Base-by-base conservation (phyloP, 257 asterid species). In the Plantago elongata region DNA sequence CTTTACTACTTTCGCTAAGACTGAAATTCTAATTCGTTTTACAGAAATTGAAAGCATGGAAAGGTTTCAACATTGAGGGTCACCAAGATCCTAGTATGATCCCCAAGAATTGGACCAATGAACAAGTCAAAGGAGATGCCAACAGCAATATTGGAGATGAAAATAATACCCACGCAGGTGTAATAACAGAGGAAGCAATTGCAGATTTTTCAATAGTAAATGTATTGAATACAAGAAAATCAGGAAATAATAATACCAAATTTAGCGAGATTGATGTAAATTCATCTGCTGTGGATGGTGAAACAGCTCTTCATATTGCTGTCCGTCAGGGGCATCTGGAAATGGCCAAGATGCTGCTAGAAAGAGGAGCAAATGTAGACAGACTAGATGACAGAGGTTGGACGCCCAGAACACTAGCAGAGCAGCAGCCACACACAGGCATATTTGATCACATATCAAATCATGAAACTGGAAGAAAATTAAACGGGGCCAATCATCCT, bases 41-140 rank as follows among this genome's bases (percentile, higher is more conserved):
- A 62, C 51, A 84, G 95, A 85, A 84, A 61, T 78, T 79, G 74
- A 73, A 86, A 75, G 82, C 73, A 64, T 40, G 76, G 55, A 72
- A 73, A 72, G 65, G 79, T 58, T 69, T 74, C 12, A 78, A 78
- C 55, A 22, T 72, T 16, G 83, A 64, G 62, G 83, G 79, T 66
- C 79, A 74, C 44, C 81, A 81, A 9, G 84, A 74, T 15, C 71
- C 72, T 34, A 56, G 59, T 69, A 62, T 70, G 71, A 67, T 64
- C 68, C 63, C 66, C 46, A 59, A 67, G 44, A 67, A 72, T 17
- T 72, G 76, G 69, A 60, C 17, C 45, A 63, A 70, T 43, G 69
- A 54, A 38, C 78, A 69, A 57, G 58, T 47, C 11, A 49, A 60
- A 14, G 72, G 45, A 59, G 72, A 56, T 29, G 45, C 60, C 70